Base-by-base conservation (phyloP, 2,329 filamentous ascomycete species). In the Trichoderma sp. region DNA sequence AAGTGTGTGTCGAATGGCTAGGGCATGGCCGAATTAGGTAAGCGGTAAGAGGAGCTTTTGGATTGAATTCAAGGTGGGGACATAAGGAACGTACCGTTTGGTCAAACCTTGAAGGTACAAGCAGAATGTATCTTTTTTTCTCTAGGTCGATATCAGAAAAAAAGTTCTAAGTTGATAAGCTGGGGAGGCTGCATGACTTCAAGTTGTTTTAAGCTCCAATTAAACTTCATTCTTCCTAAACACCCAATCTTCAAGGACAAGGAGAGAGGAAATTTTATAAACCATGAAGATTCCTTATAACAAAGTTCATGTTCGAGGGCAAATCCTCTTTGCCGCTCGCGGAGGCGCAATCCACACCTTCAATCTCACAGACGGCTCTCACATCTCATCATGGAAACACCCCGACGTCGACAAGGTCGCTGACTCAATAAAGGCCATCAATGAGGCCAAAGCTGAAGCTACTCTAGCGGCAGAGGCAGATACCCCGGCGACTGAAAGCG, bases 331-430 rank as follows among this genome's bases (percentile, higher is more conserved):
- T 73, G 92, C 91, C 47, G 92, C 92, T 31, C 89, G 89, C 71
- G 93, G 92, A 16, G 87, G 90, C 59, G 87, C 85, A 74, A 87
- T 97, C 66, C 87, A 92, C 75, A 87, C 88, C 2, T 91, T 93
- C 77, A 84, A 84, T 75, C 80, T 89, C 7, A 75, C 81, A n/a
- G 83, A 87, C 71, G 87, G 89, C 37, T 79, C 82, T 59, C 82
- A 88, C 63, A 78, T 92, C 21, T 88, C 87, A 55, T 82, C 84
- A 75, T 94, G 91, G 91, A 83, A 81, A 68, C 83, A 86, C 70
- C 83, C 84, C 7, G 78, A 82, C 72, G 77, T 79, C 62, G 76
- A 78, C 65, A 78, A 79, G 68, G 73, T 77, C 70, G 75, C 77
- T 29, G 75, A 75, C 29, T 73, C 75, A 13, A 70, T 77, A 37